Evolutionary conservation across 345 rosid species (phyloP), one percentile per base, ranked within the genome.

Genomic region (Gossypium australe): DNA sequence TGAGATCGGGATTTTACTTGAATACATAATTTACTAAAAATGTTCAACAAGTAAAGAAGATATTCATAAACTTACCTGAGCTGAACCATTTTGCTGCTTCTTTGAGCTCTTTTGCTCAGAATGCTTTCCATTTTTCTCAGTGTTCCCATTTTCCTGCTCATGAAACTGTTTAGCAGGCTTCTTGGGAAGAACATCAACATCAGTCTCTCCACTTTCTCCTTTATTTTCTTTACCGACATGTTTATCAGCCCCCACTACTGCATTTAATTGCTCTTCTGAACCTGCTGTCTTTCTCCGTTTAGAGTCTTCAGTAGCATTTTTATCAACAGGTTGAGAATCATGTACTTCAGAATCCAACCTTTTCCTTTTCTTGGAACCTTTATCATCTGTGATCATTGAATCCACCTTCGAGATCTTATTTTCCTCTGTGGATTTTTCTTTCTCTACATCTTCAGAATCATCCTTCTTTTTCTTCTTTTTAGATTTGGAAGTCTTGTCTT

Each of bases 331-430:
- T 72, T 72, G 71, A 80, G 75, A 38, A 73, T 77, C 78, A 51
- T 73, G 75, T 78, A 79, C 92, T 64, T 86, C 85, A 65, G 92
- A 83, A 73, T 78, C 88, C 44, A 70, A 52, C 80, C 91, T 84
- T 84, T 94, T 94, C 78, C 97, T 85, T 81, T 94, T 94, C 86
- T 89, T 92, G 72, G 91, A 84, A 79, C 45, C 73, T 70, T 83
- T 86, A 65, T 58, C 43, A 57, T 77, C 80, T 70, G 78, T 83
- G 22, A 69, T 73, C 61, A 47, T 55, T 11, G 45, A 34, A 51
- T 82, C 82, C 56, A 70, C 82, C 47, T 76, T 58, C 0, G 69
- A 68, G 65, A 59, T 77, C 75, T 73, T 71, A 6, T 71, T 17
- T 20, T 77, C 75, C 14, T 78, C 77, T 59, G 47, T 45, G 34